Evolutionary conservation across 768 basidiomycete species (phyloP), one percentile per base, ranked within the genome.

Genomic region (Clitopilus hobsonii): DNA sequence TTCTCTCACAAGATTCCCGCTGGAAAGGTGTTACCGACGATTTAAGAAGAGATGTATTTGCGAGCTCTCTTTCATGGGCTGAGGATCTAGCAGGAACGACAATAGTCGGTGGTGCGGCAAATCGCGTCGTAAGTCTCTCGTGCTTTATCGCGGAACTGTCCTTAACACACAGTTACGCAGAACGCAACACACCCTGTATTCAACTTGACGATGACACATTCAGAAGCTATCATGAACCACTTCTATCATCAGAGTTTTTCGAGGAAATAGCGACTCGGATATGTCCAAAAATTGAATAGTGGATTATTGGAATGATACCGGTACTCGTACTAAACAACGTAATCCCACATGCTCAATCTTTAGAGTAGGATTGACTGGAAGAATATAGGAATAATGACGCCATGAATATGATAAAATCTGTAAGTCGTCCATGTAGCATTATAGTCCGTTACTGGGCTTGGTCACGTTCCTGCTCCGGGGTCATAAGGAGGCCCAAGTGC

Each of bases 171-270:
- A 16, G 32, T 26, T 14, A 16, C 10, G 5, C 56, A 92, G 89
- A 94, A 94, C 61, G 88, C 90, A 5, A 89, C 88, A 0, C 88
- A 90, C 57, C 91, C 91, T 0, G 57, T 92, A 13, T 87, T 91
- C 69, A 89, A 91, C 58, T 68, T 93, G 49, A 86, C 89, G 0
- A 72, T 83, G 3, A 83, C 89, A 0, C 83, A 91, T 58, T 68
- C 81, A 2, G 80, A 86, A 58, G 79, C 65, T 0, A 77, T 92
- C 18, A 84, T 92, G 82, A 72, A 77, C 10, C 75, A 89, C 67
- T 92, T 91, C 63, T 92, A 92, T 67, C 89, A 91, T 57, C 68
- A 57, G 0, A 58, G 83, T 24, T 81, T 81, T 11, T 65, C 63
- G 16, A 69, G 70, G 5, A 45, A 45, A 18, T 45, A 20, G 22